Base-by-base conservation (phyloP, 2,329 filamentous ascomycete genomes). In the Phyllosticta paracitricarpa region DNA sequence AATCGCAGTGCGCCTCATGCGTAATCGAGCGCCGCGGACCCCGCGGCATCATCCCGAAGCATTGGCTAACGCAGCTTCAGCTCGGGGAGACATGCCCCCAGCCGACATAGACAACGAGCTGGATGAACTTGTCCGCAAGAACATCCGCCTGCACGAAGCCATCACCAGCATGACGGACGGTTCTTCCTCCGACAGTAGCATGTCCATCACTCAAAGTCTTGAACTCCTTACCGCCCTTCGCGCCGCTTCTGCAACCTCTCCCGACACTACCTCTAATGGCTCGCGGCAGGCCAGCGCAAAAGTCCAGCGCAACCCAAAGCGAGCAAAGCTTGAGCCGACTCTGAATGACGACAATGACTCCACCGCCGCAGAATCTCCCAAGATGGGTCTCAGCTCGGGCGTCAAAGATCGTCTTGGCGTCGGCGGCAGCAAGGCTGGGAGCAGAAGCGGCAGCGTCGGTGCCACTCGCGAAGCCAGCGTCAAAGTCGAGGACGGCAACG, bases 401-500 rank as follows among this genome's bases (percentile, higher is more conserved):
- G 12, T 61, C 51, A 61, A 61, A 28, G 60, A 64, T 10, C 58
- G 65, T 26, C 72, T 72, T 63, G 69, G 72, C 28, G 63, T 72
- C 51, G 65, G 73, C 22, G 53, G 54, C 56, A 61, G 63, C 61
- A 75, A 77, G 66, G 70, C 73, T 53, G 72, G 70, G 25, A 74
- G 72, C 60, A 67, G 73, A 59, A 72, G 71, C 19, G 75, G 76
- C 56, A 78, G 75, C 52, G 77, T 80, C 35, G 75, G 77, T 14
- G 74, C 74, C 57, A 76, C 70, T 14, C 71, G 79, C 40, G 79
- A 81, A 64, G 69, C 76, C n/a, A 78, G 75, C 56, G 78, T 80
- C n/a, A 81, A 81, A 65, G 72, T 75, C 56, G 78, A 80, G 65
- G 78, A 81, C 59, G 73, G 73, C 33, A 73, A 71, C 14, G 77